Base-by-base conservation (phyloP, 1,284 basidiomycete genomes). In the Sporisorium exsertum region DNA sequence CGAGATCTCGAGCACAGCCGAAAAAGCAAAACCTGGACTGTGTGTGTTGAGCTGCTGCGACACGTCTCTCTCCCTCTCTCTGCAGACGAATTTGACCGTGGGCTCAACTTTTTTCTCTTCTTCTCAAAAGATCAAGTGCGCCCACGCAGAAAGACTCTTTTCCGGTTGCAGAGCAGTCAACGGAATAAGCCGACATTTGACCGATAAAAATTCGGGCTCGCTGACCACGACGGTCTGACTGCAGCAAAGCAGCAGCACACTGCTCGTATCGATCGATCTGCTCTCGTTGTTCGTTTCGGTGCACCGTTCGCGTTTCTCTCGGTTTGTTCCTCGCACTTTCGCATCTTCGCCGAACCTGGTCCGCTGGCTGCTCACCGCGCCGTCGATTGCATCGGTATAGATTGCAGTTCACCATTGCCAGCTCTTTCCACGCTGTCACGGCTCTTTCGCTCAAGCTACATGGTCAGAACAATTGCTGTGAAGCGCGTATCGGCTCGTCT, bases 241-340 rank as follows among this genome's bases (percentile, higher is more conserved):
- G 40, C 40, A 43, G 5, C 15, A 40, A 5, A 1, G 18, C 35
- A 35, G 35, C 35, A 13, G 6, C 6, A 3, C 37, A 10, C 3
- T 20, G 7, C 40, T 59, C 58, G 63, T 71, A 71, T 71, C 68
- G 68, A 71, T 71, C 68, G 68, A 71, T 71, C 58, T 58, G 56
- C 35, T 27, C 15, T 10, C 29, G 45, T 20, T 42, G 22, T 26
- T 26, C 16, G 16, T 16, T 27, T 50, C 52, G 42, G 40, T 63
- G 53, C 46, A 50, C 60, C 43, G 53, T 63, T 55, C 46, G 46
- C 46, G 46, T 27, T 26, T 47, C 15, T 47, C 27, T 47, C 24
- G 24, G 46, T 18, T 27, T 47, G 24, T 47, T 27, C 27, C 24
- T n/a, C n/a, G 6, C 20, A 5, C 26, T 16, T 13, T 61, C 52